Percentiles rank a stretch among this genome's conserved stretches.
These are phyloP conservation scores for Asterophora lycoperdoides DNA, from an alignment of 768 basidiomycete species.

Conservation along the genomic window DNA sequence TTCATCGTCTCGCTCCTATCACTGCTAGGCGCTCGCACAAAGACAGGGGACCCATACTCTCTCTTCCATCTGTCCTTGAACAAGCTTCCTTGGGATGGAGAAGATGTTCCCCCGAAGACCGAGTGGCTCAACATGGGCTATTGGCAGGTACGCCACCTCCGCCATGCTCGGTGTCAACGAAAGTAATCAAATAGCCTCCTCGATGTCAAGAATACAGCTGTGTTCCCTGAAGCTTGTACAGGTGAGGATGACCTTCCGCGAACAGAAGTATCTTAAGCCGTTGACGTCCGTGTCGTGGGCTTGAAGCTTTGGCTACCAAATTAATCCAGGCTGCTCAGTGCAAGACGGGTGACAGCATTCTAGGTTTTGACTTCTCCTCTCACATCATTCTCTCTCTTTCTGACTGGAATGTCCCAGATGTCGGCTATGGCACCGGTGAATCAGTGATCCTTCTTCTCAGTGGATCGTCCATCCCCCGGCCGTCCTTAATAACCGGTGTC, in stretches of 20 bases:
- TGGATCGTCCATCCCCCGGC: slow-evolving; percentile 41
- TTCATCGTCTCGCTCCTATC: not conserved
- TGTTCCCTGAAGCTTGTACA: slow-evolving; percentile 59
- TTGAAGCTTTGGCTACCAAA: slow-evolving; percentile 44
- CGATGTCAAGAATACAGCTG: slow-evolving; percentile 34
- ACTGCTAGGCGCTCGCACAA: not conserved
- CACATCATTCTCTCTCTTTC: not conserved
- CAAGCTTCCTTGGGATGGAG: slow-evolving; percentile 31
- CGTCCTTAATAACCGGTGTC: slow-evolving; percentile 49
- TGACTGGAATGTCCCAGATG: slow-evolving; percentile 36
- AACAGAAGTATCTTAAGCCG: not conserved
- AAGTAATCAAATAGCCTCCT: not conserved
- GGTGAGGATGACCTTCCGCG: slow-evolving; percentile 31
- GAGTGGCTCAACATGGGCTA: slow-evolving; percentile 75
- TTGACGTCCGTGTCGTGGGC: not conserved
- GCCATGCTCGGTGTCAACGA: not conserved
- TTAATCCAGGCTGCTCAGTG: slow-evolving; percentile 41
- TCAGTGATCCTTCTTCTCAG: slow-evolving; percentile 54
- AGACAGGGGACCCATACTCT: slow-evolving; percentile 48
- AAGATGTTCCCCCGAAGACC: slow-evolving; percentile 35
- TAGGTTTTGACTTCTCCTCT: slow-evolving; percentile 37
- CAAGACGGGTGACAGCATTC: slow-evolving; percentile 39
- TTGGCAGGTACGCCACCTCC: slow-evolving; percentile 47
- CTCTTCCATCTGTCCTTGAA: slow-evolving; percentile 56
- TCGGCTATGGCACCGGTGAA: slow-evolving; percentile 67